Evolutionary conservation across 2,329 filamentous ascomycete genomes (phyloP).

Genomic region (Penicillium sp.): DNA sequence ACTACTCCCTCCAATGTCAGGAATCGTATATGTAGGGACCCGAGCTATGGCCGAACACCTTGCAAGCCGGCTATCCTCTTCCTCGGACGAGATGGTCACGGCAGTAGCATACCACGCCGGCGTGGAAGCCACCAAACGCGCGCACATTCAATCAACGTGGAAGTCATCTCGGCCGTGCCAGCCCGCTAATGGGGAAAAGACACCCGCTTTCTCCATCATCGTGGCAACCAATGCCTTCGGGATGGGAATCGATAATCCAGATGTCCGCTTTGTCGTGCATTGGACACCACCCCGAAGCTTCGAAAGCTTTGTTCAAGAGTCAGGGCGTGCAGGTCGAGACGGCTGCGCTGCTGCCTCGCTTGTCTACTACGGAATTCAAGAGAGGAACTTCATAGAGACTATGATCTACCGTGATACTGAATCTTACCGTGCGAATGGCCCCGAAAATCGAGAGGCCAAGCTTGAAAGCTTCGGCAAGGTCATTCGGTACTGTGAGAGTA

Average conservation of each 20-base stretch:
- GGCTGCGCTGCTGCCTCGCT: constrained; percentile 84
- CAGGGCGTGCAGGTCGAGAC: constrained; percentile 84
- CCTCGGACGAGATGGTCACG: constrained; percentile 34
- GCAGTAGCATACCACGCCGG: constrained; percentile 54
- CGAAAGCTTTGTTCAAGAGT: constrained; percentile 95
- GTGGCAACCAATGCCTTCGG: constrained; percentile 95
- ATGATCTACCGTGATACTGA: constrained; percentile 34
- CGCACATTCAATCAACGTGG: constrained; percentile 53
- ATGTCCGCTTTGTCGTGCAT: constrained; percentile 91
- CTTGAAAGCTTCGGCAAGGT: constrained; percentile 66
- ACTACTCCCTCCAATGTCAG: constrained; percentile 40
- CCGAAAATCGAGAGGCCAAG: constrained; percentile 45
- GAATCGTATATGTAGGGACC: constrained; percentile 50
- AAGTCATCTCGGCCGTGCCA: constrained; percentile 25
- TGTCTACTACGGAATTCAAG: constrained; percentile 86
- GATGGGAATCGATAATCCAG: constrained; percentile 96
- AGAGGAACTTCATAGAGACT: constrained; percentile 68
- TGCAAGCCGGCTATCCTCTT: constrained; percentile 35
- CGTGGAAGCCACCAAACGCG: constrained; percentile 71
- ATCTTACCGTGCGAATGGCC: constrained; percentile 39
- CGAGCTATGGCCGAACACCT: constrained; percentile 44
- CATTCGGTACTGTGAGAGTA: constrained; percentile 78
- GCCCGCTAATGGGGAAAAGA: constrained; percentile 17
- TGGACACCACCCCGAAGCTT: constrained; percentile 94
- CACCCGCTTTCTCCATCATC: constrained; percentile 79